Evolutionary conservation across 257 asterid genomes (phyloP).

Genomic region (Nicotiana tabacum): DNA sequence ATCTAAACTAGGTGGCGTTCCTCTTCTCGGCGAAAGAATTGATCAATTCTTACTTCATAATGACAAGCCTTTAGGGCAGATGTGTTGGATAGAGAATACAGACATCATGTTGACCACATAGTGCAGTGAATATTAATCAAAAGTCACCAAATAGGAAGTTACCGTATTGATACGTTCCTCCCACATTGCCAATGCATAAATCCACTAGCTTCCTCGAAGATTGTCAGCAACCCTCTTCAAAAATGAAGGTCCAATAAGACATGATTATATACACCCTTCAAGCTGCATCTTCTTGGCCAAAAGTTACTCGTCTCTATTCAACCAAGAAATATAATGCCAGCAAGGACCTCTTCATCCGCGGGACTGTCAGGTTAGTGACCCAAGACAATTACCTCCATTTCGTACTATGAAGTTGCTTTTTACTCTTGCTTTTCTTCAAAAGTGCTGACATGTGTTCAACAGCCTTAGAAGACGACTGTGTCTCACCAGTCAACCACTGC

Average conservation of each 20-base stretch:
- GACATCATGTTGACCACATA: constrained; percentile 1
- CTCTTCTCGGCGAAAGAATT: background rate
- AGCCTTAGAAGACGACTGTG: constrained; percentile 44
- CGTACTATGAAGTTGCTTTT: constrained; percentile 31
- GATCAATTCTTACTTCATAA: background rate
- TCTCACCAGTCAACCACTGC: constrained; percentile 80
- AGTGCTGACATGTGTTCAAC: constrained; percentile 60
- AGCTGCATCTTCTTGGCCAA: background rate
- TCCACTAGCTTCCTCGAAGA: background rate
- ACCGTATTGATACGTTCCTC: background rate
- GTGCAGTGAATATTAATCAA: background rate
- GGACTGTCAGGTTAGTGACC: background rate
- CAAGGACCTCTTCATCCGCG: background rate
- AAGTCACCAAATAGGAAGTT: background rate
- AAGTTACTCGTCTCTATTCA: background rate
- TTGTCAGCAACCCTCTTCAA: background rate
- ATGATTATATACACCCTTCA: background rate
- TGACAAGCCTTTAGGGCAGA: background rate
- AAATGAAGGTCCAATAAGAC: background rate
- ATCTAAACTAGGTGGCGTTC: background rate
- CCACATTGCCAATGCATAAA: background rate
- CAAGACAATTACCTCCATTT: constrained; percentile 53
- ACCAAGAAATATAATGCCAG: background rate
- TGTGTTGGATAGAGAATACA: background rate
- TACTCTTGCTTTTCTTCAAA: constrained; percentile 62